A percentile compares a stretch with the other conserved stretches of the same genome.
phyloP scores from a whole-genome alignment of 768 basidiomycete genomes.

The Boletus sp. region DNA sequence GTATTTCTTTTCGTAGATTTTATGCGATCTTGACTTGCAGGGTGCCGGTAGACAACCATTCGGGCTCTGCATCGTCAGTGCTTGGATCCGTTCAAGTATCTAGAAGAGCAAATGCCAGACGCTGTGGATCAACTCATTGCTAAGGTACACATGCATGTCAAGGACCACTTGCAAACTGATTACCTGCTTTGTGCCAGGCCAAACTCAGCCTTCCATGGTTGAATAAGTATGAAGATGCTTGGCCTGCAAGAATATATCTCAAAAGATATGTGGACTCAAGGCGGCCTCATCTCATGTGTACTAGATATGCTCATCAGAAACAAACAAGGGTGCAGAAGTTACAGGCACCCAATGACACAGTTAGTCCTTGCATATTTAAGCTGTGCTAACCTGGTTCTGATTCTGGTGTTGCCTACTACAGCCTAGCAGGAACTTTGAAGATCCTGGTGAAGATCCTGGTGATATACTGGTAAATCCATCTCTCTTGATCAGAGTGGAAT shows the following conservation, averaged over 20 bases:
- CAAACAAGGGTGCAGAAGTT: neutral
- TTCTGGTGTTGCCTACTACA: neutral
- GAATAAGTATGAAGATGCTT: slow-evolving; percentile 14
- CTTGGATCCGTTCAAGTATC: slow-evolving; percentile 13
- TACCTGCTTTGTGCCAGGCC: slow-evolving; percentile 2
- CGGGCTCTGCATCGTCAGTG: neutral
- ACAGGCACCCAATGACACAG: neutral
- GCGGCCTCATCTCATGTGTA: slow-evolving; percentile 1
- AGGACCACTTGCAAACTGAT: neutral
- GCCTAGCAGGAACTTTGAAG: neutral
- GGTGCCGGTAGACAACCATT: slow-evolving; percentile 5
- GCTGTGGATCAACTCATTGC: slow-evolving; percentile 8
- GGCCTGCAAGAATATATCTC: slow-evolving; percentile 20
- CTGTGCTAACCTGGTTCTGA: neutral
- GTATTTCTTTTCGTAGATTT: neutral
- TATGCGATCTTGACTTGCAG: neutral
- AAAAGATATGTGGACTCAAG: slow-evolving; percentile 15
- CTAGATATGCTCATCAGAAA: neutral
- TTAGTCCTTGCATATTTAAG: neutral
- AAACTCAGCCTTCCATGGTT: slow-evolving; percentile 15
- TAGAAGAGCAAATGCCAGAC: slow-evolving; percentile 13
- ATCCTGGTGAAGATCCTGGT: neutral
- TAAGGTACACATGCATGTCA: neutral
- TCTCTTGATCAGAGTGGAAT: neutral
- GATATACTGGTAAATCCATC: neutral